Percentiles rank a stretch among this genome's conserved stretches.
These are phyloP conservation scores for Aspergillus sclerotioniger DNA, from an alignment of 495 filamentous ascomycete species.

Conservation along the genomic window DNA sequence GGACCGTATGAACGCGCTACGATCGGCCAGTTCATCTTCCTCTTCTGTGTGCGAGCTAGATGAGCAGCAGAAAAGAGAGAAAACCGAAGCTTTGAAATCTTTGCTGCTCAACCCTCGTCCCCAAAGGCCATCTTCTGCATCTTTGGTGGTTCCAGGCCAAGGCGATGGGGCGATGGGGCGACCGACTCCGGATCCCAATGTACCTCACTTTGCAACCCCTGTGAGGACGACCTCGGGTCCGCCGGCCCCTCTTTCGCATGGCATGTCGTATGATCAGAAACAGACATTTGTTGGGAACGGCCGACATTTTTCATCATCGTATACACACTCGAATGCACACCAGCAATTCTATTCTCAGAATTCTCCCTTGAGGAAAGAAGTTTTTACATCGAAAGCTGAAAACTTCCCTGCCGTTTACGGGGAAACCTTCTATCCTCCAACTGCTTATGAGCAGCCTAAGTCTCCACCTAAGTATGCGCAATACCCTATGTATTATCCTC, in stretches of 20 bases:
- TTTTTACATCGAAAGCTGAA: slow-evolving; percentile 19
- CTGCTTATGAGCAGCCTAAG: slow-evolving; percentile 13
- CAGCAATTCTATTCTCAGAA: slow-evolving; percentile 22
- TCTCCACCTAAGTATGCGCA: slow-evolving; percentile 10
- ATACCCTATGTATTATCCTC: slow-evolving; percentile 22
- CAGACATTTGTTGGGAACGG: slow-evolving; percentile 10
- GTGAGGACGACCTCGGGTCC: slow-evolving; percentile 39
- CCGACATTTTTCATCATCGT: slow-evolving; percentile 14
- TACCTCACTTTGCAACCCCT: slow-evolving; percentile 40
- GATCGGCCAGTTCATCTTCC: slow-evolving; percentile 30
- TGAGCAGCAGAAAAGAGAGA: slow-evolving; percentile 43
- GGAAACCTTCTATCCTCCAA: slow-evolving; percentile 13
- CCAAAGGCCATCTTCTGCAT: slow-evolving; percentile 35
- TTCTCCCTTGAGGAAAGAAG: slow-evolving; percentile 28
- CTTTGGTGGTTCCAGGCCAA: slow-evolving; percentile 20
- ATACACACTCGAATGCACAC: slow-evolving; percentile 16
- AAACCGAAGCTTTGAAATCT: slow-evolving; percentile 48
- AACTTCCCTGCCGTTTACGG: slow-evolving; percentile 10
- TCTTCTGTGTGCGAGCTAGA: slow-evolving; percentile 20
- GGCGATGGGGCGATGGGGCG: slow-evolving; percentile 14
- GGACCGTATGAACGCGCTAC: slow-evolving; percentile 61
- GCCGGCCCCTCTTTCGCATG: slow-evolving; percentile 24
- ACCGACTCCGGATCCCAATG: slow-evolving; percentile 17
- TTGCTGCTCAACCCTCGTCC: slow-evolving; percentile 47
- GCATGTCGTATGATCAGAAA: slow-evolving; percentile 3